A percentile compares a stretch with the other conserved stretches of the same genome.
Evolutionary conservation across 768 basidiomycete species (phyloP).

Genomic region (Vararia minispora): DNA sequence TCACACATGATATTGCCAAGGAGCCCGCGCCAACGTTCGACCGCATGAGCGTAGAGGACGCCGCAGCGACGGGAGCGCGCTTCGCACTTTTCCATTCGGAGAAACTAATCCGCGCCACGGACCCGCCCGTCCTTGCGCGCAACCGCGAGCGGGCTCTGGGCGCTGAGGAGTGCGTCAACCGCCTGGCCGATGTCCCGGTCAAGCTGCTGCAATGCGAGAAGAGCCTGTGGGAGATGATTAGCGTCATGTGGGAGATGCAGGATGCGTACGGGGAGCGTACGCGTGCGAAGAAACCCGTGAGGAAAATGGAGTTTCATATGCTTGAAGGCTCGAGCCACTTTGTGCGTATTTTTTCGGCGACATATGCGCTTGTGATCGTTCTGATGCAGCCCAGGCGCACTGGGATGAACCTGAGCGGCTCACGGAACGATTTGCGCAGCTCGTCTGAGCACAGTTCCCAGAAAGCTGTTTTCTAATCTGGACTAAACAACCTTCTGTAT

Average conservation of each 20-base stretch:
- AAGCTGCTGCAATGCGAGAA: background rate
- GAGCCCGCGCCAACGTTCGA: background rate
- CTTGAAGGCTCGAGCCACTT: background rate
- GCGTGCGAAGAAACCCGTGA: background rate
- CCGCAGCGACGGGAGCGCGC: background rate
- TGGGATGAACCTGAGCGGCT: too few species aligned
- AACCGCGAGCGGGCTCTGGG: background rate
- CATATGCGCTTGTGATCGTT: too few species aligned
- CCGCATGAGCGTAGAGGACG: background rate
- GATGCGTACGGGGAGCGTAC: background rate
- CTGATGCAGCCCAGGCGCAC: too few species aligned
- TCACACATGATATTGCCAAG: background rate
- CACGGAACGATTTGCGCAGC: too few species aligned
- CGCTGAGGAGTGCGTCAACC: background rate
- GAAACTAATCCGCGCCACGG: background rate
- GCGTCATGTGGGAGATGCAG: background rate
- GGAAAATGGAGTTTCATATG: background rate
- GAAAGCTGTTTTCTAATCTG: too few species aligned
- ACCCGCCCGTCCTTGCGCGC: background rate
- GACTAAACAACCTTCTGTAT: too few species aligned
- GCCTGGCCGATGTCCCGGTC: background rate
- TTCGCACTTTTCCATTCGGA: background rate
- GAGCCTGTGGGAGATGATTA: background rate
- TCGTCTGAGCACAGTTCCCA: too few species aligned
- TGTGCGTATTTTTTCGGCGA: background rate